phyloP scores from a whole-genome alignment of 2,329 filamentous ascomycete species.

The Thielaviopsis ethacetica region DNA sequence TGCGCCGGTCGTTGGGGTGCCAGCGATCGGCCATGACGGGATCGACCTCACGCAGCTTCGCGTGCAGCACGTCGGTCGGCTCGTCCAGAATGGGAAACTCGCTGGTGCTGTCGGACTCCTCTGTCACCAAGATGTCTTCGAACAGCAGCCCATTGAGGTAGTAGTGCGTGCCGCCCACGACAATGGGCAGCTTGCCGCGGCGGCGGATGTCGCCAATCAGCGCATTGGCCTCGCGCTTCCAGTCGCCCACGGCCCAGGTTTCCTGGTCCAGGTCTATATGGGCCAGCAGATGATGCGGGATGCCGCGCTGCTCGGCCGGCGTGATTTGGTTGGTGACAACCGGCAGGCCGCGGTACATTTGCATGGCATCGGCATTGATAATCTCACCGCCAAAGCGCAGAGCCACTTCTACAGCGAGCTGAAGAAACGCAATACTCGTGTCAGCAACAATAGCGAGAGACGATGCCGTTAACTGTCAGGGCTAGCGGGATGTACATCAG shows the following conservation, averaged over 20 bases:
- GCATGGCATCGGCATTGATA: constrained; percentile 96
- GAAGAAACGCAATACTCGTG: neutral
- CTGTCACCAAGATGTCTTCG: constrained; percentile 46
- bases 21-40: constrained; percentile 78
- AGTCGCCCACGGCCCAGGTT: constrained; percentile 70
- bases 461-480: neutral
- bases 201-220: constrained; percentile 63
- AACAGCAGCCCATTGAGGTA: constrained; percentile 85
- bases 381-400: constrained; percentile 75
- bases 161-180: constrained; percentile 92
- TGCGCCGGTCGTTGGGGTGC: constrained; percentile 86
- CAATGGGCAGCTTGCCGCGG: constrained; percentile 67
- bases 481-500: constrained; percentile 43
- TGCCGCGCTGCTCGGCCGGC: constrained; percentile 51
- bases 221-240: constrained; percentile 50
- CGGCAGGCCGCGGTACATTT: constrained; percentile 81
- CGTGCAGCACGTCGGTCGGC: constrained; percentile 53
- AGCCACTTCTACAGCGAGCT: constrained; percentile 85
- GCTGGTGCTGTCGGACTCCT: constrained; percentile 19
- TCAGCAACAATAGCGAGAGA: neutral
- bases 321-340: constrained; percentile 94
- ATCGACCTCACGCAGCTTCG: constrained; percentile 63
- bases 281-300: constrained; percentile 79
- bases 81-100: constrained; percentile 54
- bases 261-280: constrained; percentile 59